Evolutionary conservation across 2,329 filamentous ascomycete genomes (phyloP).

Genomic region (Paraphaeosphaeria minitans): DNA sequence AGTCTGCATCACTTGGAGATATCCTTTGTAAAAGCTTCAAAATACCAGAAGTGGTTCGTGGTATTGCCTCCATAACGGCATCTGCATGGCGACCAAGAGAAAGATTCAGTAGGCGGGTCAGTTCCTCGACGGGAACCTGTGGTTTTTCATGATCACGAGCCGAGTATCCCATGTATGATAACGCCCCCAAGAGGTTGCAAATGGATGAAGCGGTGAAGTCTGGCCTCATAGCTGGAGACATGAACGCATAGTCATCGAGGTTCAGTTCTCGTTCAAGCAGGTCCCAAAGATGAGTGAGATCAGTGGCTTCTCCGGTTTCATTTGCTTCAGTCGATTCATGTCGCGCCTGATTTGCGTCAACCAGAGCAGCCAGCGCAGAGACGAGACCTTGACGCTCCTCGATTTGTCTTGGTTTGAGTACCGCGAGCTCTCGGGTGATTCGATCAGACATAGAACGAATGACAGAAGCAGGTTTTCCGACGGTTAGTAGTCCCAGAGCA

Average conservation of each 20-base stretch:
- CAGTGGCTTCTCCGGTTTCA: not conserved
- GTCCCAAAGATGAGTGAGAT: slow-evolving; percentile 37
- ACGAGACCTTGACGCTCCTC: slow-evolving; percentile 73
- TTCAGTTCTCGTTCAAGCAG: slow-evolving; percentile 39
- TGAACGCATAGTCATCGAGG: slow-evolving; percentile 47
- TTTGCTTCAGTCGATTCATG: not conserved
- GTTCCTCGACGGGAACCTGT: slow-evolving; percentile 21
- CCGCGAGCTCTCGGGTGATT: slow-evolving; percentile 53
- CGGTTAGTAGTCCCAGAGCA: slow-evolving; percentile 67
- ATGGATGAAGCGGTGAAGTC: slow-evolving; percentile 69
- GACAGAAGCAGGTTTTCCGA: slow-evolving; percentile 45
- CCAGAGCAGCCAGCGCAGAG: slow-evolving; percentile 55
- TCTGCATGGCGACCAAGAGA: slow-evolving; percentile 45
- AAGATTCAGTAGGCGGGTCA: slow-evolving; percentile 34
- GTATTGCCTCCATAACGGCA: slow-evolving; percentile 38
- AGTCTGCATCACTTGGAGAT: slow-evolving; percentile 16
- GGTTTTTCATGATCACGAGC: slow-evolving; percentile 10
- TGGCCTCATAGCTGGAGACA: slow-evolving; percentile 58
- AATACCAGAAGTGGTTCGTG: slow-evolving; percentile 26
- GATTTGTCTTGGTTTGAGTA: slow-evolving; percentile 62
- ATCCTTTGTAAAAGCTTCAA: slow-evolving; percentile 24
- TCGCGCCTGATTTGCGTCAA: slow-evolving; percentile 12
- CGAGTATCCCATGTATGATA: slow-evolving; percentile 26
- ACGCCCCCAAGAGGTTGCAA: slow-evolving; percentile 58
- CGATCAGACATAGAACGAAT: slow-evolving; percentile 46